Evolutionary conservation across 768 basidiomycete species (phyloP).

Genomic region (Kwoniella heveanensis): DNA sequence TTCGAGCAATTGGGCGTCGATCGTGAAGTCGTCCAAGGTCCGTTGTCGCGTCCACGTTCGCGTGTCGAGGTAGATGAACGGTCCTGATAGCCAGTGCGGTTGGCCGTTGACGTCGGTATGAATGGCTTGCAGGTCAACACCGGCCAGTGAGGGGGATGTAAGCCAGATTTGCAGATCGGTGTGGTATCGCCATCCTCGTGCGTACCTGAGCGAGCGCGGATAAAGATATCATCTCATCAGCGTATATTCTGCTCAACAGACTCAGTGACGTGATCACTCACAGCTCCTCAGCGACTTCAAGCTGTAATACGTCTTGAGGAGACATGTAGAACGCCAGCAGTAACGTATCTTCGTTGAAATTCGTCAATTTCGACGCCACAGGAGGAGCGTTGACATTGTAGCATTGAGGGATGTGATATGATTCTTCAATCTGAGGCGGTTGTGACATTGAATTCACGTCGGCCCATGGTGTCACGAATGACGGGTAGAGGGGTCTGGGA

Average conservation of each 20-base stretch:
- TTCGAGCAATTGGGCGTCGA: constrained; percentile 40
- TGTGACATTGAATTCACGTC: constrained; percentile 66
- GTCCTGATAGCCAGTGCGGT: constrained; percentile 75
- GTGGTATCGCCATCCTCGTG: constrained; percentile 95
- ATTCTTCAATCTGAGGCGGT: constrained; percentile 70
- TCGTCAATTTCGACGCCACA: constrained; percentile 59
- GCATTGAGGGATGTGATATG: constrained; percentile 85
- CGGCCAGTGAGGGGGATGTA: constrained; percentile 72
- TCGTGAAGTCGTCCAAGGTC: constrained; percentile 49
- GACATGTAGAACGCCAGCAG: constrained; percentile 98
- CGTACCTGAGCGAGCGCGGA: constrained; percentile 64
- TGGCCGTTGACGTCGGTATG: constrained; percentile 32
- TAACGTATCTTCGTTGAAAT: constrained; percentile 90
- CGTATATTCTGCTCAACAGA: too few species aligned
- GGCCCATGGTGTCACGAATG: constrained; percentile 95
- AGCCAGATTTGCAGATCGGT: constrained; percentile 85
- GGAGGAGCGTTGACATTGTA: constrained; percentile 89
- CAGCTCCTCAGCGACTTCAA: constrained; percentile 91
- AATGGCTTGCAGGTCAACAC: constrained; percentile 11
- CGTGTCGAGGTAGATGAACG: constrained; percentile 75
- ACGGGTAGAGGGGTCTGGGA: constrained; percentile 77
- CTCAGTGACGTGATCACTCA: constrained; percentile 57
- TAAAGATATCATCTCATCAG: too few species aligned
- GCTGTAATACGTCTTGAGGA: constrained; percentile 84
- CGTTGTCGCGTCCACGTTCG: constrained; percentile 38